A percentile compares a stretch with the other conserved stretches of the same genome.
Conservation (phyloP, 2,329 filamentous ascomycete genomes). For the Penicillium crustosum region DNA sequence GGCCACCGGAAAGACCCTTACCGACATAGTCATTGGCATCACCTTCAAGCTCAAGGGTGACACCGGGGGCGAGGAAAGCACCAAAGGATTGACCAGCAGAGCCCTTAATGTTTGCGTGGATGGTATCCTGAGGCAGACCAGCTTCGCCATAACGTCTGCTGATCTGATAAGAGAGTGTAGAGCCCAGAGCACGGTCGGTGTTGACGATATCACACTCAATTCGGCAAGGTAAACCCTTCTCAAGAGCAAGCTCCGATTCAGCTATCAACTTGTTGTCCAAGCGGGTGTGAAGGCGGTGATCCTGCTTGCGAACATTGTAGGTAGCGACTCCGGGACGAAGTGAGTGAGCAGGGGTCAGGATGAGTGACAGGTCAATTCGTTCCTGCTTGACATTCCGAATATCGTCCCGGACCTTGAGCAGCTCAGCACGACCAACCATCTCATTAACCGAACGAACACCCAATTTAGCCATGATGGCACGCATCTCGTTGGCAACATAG, state of each 20-base stretch:
- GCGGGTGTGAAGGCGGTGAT: slow-evolving; percentile 87
- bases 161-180: slow-evolving; percentile 92
- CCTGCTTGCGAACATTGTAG: slow-evolving; percentile 97
- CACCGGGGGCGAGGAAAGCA: slow-evolving; percentile 87
- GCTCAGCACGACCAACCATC: slow-evolving; percentile 92
- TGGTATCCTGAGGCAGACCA: slow-evolving; percentile 86
- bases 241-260: slow-evolving; percentile 88
- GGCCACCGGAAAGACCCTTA: slow-evolving; percentile 90
- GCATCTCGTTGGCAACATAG: slow-evolving; percentile 92
- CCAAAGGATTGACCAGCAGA: slow-evolving; percentile 96
- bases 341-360: slow-evolving; percentile 93
- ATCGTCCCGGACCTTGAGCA: slow-evolving; percentile 82
- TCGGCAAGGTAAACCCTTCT: slow-evolving; percentile 88
- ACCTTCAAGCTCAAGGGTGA: slow-evolving; percentile 92
- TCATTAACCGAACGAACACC: slow-evolving; percentile 95
- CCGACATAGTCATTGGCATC: slow-evolving; percentile 97
- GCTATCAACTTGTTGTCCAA: slow-evolving; percentile 97
- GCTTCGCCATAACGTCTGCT: slow-evolving; percentile 88
- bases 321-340: slow-evolving; percentile 91
- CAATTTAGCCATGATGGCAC: slow-evolving; percentile 94
- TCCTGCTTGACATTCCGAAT: slow-evolving; percentile 83
- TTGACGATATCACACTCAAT: slow-evolving; percentile 97
- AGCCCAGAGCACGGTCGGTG: slow-evolving; percentile 90
- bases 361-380: slow-evolving; percentile 89
- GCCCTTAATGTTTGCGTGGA: slow-evolving; percentile 94